Base-by-base conservation (phyloP, 306 rosid species). In the Cotoneaster glaucophyllus region DNA sequence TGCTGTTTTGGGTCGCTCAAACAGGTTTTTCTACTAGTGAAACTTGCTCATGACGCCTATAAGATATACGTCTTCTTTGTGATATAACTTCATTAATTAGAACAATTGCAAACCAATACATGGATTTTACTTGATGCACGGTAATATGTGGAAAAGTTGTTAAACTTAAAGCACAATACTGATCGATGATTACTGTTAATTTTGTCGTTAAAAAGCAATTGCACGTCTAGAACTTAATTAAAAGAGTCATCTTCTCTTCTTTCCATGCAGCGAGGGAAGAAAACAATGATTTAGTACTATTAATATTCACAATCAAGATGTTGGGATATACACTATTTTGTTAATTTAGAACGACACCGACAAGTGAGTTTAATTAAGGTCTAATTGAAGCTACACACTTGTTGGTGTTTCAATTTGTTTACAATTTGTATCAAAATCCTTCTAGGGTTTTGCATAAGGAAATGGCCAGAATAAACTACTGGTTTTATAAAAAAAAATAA, bases 181-280 rank as follows among this genome's bases (percentile, higher is more conserved):
- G 26, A 11, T 59, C 6, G 21, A 28, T 28, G 67, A 62, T 62
- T 28, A 62, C 17, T 59, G 28, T 62, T 26, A 28, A 4, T 63
- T 15, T 28, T 21, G 44, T 15, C 12, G 11, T 18, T 39, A 68
- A 61, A 39, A 73, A 44, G 61, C 58, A 8, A 29, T 34, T 19
- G 69, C 59, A 74, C 69, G 69, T 62, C 58, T 43, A 73, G 11
- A 53, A 39, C 67, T 32, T 56, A n/a, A 34, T 57, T 57, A 43
- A 18, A 44, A 25, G 43, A 65, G 43, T 68, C 77, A 41, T 59
- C 77, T 73, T 73, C 59, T 31, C 69, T 19, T 18, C 21, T 62
- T 52, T 62, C 69, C 61, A 43, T 19, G 59, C 77, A 74, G 61
- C 9, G 69, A 61, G 77, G 69, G 76, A 39, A 73, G 39, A 73